Evolutionary conservation across 106 monocot species (phyloP), one percentile per base, ranked within the genome.

Genomic region (Allium fistulosum): DNA sequence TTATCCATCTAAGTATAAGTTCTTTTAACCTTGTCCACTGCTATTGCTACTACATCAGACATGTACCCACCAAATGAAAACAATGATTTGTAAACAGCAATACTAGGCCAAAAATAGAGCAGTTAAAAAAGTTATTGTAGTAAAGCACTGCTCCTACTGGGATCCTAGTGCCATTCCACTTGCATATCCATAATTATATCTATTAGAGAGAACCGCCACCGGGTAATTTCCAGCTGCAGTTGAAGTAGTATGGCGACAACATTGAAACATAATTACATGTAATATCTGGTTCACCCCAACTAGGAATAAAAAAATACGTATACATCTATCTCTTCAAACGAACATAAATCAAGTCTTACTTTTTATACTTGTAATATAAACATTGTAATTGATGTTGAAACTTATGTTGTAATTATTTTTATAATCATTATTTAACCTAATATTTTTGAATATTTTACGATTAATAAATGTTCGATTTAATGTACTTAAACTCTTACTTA

Each of bases 21-120:
- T 22, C 4, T 49, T 65, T 9, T 18, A 48, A 85, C 92, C 92
- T 92, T 75, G 61, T 92, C 92, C 22, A 92, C 69, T 49, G 92
- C 92, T n/a, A n/a, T n/a, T 58, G 92, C 92, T 10, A 92, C 80
- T 12, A 92, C 85, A 72, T 92, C 92, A 18, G 88, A 88, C 85
- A 88, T 85, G 57, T 80, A 92, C 17, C 92, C 92, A 9, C 88
- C 92, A 64, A 87, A 92, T 11, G 81, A 71, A 59, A 77, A 83
- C 48, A 83, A 45, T 67, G 92, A 85, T 85, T 85, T 92, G 69
- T 92, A 92, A 12, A 85, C 73, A 17, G 92, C 80, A 50, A 92
- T 79, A 64, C 92, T 92, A 26, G 51, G 37, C 22, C 47, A n/a
- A 57, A 59, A 56, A 22, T 60, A 2, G 58, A 59, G 17, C n/a